phyloP scores from a whole-genome alignment of 2,329 filamentous ascomycete genomes.

The Cylindrodendrum hubeiense region DNA sequence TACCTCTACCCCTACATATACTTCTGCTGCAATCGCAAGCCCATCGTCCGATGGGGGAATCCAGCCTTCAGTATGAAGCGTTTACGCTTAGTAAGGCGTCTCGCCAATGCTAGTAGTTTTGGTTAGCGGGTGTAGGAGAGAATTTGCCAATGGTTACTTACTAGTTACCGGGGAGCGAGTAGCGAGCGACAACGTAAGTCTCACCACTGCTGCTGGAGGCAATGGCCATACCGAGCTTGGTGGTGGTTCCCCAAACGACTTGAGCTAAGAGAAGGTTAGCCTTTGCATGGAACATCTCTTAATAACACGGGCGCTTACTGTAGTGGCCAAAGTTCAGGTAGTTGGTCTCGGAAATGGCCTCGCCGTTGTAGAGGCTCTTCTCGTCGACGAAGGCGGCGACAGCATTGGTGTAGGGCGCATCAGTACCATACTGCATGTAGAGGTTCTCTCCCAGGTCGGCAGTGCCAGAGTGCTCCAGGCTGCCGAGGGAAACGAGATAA shows the following conservation, averaged over 20 bases:
- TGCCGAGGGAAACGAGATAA: conserved; percentile 35
- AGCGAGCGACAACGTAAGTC: conserved; percentile 41
- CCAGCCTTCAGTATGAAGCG: too few species aligned
- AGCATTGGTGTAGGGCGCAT: conserved; percentile 32
- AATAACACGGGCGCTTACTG: conserved; percentile 22
- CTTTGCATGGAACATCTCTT: too few species aligned
- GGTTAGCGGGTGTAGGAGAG: conserved; percentile 23
- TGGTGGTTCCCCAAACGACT: conserved; percentile 41
- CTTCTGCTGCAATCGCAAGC: too few species aligned
- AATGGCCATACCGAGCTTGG: conserved; percentile 42
- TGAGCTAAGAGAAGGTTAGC: conserved; percentile 27
- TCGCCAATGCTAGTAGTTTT: conserved; percentile 31
- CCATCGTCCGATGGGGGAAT: too few species aligned
- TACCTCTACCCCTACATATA: too few species aligned
- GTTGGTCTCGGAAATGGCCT: conserved; percentile 36
- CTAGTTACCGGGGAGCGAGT: conserved; percentile 42
- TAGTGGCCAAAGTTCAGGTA: conserved; percentile 41
- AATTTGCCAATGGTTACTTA: conserved; percentile 23
- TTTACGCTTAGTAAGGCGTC: conserved; percentile 35
- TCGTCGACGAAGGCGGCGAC: conserved; percentile 38
- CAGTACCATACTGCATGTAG: conserved; percentile 32
- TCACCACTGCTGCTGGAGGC: conserved; percentile 30
- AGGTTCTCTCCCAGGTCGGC: conserved; percentile 42
- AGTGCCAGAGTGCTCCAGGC: conserved; percentile 33
- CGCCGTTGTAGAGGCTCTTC: conserved; percentile 40